Evolutionary conservation across 208 protist genomes (phyloP), one percentile per base, ranked within the genome.

Genomic region (Leishmania tropica): DNA sequence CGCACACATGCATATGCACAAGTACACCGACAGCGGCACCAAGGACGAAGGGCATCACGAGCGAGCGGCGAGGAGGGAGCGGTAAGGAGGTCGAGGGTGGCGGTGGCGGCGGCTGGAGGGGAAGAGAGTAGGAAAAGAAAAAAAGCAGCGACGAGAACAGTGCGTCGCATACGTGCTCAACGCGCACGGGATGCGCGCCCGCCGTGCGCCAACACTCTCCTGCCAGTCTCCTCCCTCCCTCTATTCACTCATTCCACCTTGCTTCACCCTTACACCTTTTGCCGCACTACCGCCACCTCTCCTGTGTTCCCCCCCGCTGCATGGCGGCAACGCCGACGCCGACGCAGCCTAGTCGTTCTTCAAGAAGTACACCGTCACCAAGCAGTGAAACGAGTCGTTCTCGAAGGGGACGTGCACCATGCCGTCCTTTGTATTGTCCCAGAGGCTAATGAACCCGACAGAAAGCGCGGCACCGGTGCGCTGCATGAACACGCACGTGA

Each of bases 351-450:
- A 98, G 76, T 98, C 94, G 13, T 97, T 78, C 81, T 97, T 97
- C 73, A 97, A 68, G 77, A 97, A 96, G 88, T 96, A 98, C 64
- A 98, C 94, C 0, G 96, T 97, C 19, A 96, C 85, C 28, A 97
- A 48, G 64, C 90, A 96, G 85, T 96, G 92, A 17, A 98, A 47
- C 54, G 91, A 89, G 40, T 97, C 92, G 74, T 94, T 97, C 73
- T 98, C 96, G 62, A 89, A 97, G 0, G 93, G 94, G 48, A 98
- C 90, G 85, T 96, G 91, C 74, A 96, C 90, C 81, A 97, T 93
- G 60, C 94, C 95, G 76, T 99, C 97, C 71, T 94, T 90, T 5
- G 95, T 93, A 81, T 97, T 97, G 87, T 99, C 97, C 97, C 97
- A 99, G 42, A 96, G 88, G 83, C 90, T 95, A 83, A 92, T 96